phyloP scores from a whole-genome alignment of 2,329 filamentous ascomycete genomes.

The Kalmusia sp. region DNA sequence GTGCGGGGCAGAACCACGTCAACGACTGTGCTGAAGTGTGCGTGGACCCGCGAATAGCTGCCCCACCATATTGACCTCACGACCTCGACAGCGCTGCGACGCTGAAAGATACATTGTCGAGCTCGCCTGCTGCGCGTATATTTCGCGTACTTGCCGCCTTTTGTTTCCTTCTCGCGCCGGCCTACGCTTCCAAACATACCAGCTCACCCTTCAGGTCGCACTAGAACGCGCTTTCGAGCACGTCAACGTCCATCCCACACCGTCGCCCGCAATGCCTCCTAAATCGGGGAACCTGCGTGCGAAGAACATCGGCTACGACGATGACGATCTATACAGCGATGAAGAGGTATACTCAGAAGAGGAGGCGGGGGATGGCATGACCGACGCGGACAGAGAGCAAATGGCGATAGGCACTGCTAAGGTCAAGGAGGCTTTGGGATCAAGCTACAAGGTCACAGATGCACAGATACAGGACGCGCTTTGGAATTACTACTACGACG shows the following conservation, averaged over 20 bases:
- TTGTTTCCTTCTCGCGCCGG: too few species aligned
- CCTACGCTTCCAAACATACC: too few species aligned
- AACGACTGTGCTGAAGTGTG: slow-evolving; percentile 20
- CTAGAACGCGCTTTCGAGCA: neutral
- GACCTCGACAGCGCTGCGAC: too few species aligned
- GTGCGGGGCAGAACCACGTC: slow-evolving; percentile 29
- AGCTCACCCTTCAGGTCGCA: neutral
- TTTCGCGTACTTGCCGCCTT: too few species aligned
- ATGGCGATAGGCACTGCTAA: slow-evolving; percentile 72
- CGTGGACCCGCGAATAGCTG: slow-evolving; percentile 19
- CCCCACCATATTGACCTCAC: slow-evolving; percentile 8
- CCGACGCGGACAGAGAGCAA: slow-evolving; percentile 50
- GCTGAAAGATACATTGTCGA: too few species aligned
- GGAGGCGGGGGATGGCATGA: slow-evolving; percentile 36
- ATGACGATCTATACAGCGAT: slow-evolving; percentile 61
- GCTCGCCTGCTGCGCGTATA: too few species aligned
- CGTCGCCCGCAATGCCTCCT: slow-evolving; percentile 30
- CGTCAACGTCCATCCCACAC: neutral
- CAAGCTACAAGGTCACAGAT: slow-evolving; percentile 67
- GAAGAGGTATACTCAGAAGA: slow-evolving; percentile 47
- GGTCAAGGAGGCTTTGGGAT: slow-evolving; percentile 71
- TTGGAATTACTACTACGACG: slow-evolving; percentile 96
- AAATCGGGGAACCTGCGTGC: slow-evolving; percentile 52
- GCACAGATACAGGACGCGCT: slow-evolving; percentile 85
- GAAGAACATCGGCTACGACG: slow-evolving; percentile 57